These are phyloP conservation scores for Hypoxylon sp. DNA, from an alignment of 2,329 filamentous ascomycete species.

Conservation along the genomic window DNA sequence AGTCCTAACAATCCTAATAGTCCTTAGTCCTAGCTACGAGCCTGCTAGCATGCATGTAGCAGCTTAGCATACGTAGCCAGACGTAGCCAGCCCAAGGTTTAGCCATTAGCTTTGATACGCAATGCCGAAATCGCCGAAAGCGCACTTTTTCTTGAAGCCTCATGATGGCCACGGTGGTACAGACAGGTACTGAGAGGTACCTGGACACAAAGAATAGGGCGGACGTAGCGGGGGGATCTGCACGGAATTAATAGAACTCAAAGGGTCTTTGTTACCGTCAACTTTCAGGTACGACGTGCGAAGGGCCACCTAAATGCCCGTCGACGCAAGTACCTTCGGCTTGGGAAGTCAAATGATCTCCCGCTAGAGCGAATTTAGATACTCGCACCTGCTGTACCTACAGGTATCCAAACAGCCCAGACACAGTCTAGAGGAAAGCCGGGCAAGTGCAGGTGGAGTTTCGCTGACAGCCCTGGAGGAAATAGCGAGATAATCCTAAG, in stretches of 20 bases:
- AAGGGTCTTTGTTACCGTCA: slow-evolving; percentile 33
- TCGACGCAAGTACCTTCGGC: background rate
- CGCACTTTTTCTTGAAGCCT: background rate
- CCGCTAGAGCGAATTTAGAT: slow-evolving; percentile 19
- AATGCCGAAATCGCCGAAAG: slow-evolving; percentile 40
- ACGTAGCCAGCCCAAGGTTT: background rate
- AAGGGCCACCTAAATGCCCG: background rate
- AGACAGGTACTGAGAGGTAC: slow-evolving; percentile 7
- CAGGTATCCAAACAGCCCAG: slow-evolving; percentile 12
- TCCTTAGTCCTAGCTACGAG: background rate
- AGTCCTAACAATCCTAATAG: background rate
- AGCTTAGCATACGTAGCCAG: background rate
- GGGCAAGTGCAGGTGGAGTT: slow-evolving; percentile 25
- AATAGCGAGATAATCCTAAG: slow-evolving; percentile 24
- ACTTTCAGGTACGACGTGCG: slow-evolving; percentile 27
- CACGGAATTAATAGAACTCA: slow-evolving; percentile 35
- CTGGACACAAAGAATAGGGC: slow-evolving; percentile 24
- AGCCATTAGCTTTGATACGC: slow-evolving; percentile 8
- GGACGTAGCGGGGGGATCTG: slow-evolving; percentile 41
- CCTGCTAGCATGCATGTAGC: background rate
- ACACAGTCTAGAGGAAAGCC: slow-evolving; percentile 2
- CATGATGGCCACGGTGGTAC: slow-evolving; percentile 1
- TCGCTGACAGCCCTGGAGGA: background rate
- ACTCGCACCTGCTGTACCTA: slow-evolving; percentile 21
- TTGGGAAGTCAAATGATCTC: slow-evolving; percentile 23